These are phyloP conservation scores for Aeschynomene evenia DNA, from an alignment of 306 rosid genomes.

Conservation along the genomic window DNA sequence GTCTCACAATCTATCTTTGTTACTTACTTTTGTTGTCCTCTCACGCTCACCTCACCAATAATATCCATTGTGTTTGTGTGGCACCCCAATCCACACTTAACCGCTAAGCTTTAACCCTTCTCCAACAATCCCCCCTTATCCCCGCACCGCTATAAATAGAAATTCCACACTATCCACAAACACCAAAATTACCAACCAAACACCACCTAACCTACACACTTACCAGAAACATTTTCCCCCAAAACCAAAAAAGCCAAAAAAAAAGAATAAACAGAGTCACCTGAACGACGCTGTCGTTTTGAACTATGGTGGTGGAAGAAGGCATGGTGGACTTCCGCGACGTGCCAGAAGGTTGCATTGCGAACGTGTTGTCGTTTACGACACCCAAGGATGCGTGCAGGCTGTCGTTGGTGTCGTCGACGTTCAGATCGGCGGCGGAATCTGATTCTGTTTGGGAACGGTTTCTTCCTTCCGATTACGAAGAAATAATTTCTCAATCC, in stretches of 20 bases:
- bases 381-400: conserved; percentile 64
- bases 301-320: neutral
- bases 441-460: conserved; percentile 73
- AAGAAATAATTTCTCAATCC: conserved; percentile 29
- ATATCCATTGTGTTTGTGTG: too few relatives aligned
- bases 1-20: neutral
- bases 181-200: neutral
- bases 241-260: neutral
- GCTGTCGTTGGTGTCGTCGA: conserved; percentile 46
- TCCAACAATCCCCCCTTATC: neutral
- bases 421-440: conserved; percentile 71
- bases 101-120: neutral
- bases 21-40: neutral
- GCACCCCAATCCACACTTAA: neutral
- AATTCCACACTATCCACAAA: neutral
- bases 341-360: conserved; percentile 74
- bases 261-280: neutral
- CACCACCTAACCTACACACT: too few relatives aligned
- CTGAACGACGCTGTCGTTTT: neutral
- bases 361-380: conserved; percentile 59
- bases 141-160: neutral
- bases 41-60: too few relatives aligned
- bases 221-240: neutral
- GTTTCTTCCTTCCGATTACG: conserved; percentile 57
- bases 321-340: conserved; percentile 32